These are phyloP conservation scores for Schizosaccharomyces japonicus DNA, from an alignment of 805 yeast species.

Conservation along the genomic window DNA sequence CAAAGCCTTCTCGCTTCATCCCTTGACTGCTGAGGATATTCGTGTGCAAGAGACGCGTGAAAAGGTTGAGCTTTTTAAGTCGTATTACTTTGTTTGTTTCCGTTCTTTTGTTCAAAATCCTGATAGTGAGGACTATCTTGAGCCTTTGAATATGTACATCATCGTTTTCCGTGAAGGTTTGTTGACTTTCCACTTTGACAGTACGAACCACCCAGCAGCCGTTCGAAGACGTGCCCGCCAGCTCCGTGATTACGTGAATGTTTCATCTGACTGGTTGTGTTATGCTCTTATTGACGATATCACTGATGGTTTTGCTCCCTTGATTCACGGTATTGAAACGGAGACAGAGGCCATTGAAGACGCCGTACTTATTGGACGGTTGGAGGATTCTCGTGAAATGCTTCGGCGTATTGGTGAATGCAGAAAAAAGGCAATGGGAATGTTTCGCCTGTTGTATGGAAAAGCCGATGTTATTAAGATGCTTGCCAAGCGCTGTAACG, in stretches of 20 bases:
- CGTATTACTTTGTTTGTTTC: constrained; percentile 86
- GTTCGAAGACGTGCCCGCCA: constrained; percentile 42
- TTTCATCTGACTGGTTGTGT: constrained; percentile 41
- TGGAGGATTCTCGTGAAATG: constrained; percentile 51
- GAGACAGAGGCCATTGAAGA: constrained; percentile 51
- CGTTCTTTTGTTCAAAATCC: constrained; percentile 79
- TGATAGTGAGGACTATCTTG: constrained; percentile 57
- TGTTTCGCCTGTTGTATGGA: constrained; percentile 70
- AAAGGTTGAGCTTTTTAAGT: constrained; percentile 75
- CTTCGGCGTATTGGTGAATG: constrained; percentile 67
- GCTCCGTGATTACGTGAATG: constrained; percentile 34
- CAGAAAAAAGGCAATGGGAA: constrained; percentile 73
- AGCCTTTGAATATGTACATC: constrained; percentile 36
- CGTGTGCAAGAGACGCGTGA: constrained; percentile 92
- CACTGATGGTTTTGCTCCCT: constrained; percentile 41
- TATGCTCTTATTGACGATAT: constrained; percentile 44
- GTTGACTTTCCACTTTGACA: constrained; percentile 34
- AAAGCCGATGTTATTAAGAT: constrained; percentile 90
- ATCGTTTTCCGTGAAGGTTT: constrained; percentile 39
- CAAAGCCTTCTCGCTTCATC: constrained; percentile 90
- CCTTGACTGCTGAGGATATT: constrained; percentile 92
- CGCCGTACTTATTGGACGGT: constrained; percentile 59
- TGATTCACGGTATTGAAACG: constrained; percentile 31
- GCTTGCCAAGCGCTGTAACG: constrained; percentile 89
- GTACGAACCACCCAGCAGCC: constrained; percentile 33